Evolutionary conservation across 73 alveolate genomes (phyloP).

Genomic region (Stentor roeselii): DNA sequence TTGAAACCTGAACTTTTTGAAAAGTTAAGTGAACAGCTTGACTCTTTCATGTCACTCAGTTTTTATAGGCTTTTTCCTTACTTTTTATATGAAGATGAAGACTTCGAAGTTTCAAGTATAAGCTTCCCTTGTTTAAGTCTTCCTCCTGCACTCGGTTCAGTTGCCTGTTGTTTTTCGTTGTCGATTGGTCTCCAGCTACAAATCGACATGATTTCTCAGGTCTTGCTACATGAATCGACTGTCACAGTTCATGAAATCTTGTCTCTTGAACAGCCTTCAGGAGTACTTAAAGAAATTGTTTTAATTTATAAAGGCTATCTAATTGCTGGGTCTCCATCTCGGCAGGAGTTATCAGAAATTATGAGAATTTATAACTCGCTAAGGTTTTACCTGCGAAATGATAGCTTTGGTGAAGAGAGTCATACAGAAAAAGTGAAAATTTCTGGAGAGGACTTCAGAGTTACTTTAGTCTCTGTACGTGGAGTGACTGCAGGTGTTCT

Average conservation of each 20-base stretch:
- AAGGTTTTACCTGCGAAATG: neutral
- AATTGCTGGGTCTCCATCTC: neutral
- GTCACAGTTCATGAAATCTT: conserved; percentile 8
- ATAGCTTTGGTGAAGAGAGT: neutral
- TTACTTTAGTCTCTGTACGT: neutral
- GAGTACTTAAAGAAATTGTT: neutral
- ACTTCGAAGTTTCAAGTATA: neutral
- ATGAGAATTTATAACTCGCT: neutral
- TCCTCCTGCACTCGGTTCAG: neutral
- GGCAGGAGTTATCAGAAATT: neutral
- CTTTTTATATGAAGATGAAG: conserved; percentile 11
- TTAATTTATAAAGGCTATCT: neutral
- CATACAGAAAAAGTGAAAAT: neutral
- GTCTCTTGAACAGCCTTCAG: neutral
- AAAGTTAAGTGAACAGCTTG: neutral
- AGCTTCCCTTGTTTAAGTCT: neutral
- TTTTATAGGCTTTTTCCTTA: conserved; percentile 2
- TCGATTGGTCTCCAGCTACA: neutral
- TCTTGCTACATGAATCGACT: neutral
- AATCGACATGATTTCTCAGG: neutral
- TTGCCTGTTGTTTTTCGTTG: neutral
- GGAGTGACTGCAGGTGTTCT: neutral
- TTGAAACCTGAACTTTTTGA: conserved; percentile 11
- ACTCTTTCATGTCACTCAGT: neutral
- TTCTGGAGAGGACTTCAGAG: neutral